Base-by-base conservation (phyloP, 345 rosid genomes). In the Turritis glabra region DNA sequence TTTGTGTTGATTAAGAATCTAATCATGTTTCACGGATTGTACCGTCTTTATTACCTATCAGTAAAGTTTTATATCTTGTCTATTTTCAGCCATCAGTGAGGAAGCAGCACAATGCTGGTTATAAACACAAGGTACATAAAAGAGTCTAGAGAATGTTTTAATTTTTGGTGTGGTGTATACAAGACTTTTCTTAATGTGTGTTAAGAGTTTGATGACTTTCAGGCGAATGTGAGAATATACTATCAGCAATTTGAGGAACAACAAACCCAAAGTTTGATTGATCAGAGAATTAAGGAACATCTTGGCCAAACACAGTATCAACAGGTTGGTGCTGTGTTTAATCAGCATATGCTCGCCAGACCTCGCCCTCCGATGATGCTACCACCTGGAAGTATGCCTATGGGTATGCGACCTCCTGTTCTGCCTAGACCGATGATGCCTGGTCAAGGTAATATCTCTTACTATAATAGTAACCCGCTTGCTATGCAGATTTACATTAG, bases 241-340 rank as follows among this genome's bases (percentile, higher is more conserved):
- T 95, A 95, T 79, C 99, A 90, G 78, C 98, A 95, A 73, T 95
- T 95, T n/a, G 98, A 95, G 88, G 99, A 92, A 77, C 97, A 95
- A 76, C 98, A 95, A 69, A 95, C 97, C 11, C 99, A 95, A 75
- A 95, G 92, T 79, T 72, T 95, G 76, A 87, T 95, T 43, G 98
- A 95, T 83, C 98, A 95, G 82, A 88, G 96, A 79, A 89, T 95
- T 59, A 95, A 92, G 80, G 98, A 92, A 70, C 98, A 90, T 81
- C 89, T 95, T 60, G 99, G 92, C 65, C 97, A 95, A 79, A 50
- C 97, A 64, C 96, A 88, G 17, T 92, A 78, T 74, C 90, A 87
- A 52, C 98, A 92, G 80, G 97, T 95, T 51, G 98, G 99, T 56
- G 96, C 85, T 19, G 91, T 87, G 73, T 95, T 81, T 72, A 95